Conservation (phyloP, 164 flowering plant species). For the Tinospora cordifolia region DNA sequence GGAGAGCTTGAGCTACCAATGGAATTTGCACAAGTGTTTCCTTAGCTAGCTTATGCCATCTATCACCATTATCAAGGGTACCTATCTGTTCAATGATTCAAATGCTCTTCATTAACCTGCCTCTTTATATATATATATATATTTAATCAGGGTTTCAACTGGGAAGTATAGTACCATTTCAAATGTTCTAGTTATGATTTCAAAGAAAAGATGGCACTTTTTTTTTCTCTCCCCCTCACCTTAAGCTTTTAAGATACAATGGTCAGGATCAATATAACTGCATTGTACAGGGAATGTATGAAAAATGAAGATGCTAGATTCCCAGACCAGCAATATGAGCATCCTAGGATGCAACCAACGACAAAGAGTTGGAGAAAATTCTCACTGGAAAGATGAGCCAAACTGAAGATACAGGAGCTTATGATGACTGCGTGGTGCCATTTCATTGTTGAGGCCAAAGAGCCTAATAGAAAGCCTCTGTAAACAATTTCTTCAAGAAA, state of each 20-base stretch:
- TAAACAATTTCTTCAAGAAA: slow-evolving; percentile 80
- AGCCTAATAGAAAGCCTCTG: slow-evolving; percentile 63
- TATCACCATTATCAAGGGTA: not conserved
- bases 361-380: slow-evolving; percentile 57
- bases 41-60: not conserved
- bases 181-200: no score
- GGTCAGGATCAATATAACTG: slow-evolving; percentile 38
- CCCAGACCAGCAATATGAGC: slow-evolving; percentile 80
- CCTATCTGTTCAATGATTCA: not conserved
- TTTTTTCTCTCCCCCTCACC: no score
- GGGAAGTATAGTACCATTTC: no score
- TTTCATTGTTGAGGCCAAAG: slow-evolving; percentile 51
- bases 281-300: slow-evolving; percentile 78
- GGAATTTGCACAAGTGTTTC: no score
- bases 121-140: not conserved
- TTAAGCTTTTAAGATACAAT: slow-evolving; percentile 21
- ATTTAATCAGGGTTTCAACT: not conserved
- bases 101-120: not conserved
- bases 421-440: slow-evolving; percentile 67
- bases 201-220: not conserved
- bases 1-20: no score
- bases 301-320: slow-evolving; percentile 51
- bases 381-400: slow-evolving; percentile 72
- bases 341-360: slow-evolving; percentile 71
- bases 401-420: slow-evolving; percentile 63